phyloP scores from a whole-genome alignment of 176 grass and related monocot species.

The Oryza glaberrima region DNA sequence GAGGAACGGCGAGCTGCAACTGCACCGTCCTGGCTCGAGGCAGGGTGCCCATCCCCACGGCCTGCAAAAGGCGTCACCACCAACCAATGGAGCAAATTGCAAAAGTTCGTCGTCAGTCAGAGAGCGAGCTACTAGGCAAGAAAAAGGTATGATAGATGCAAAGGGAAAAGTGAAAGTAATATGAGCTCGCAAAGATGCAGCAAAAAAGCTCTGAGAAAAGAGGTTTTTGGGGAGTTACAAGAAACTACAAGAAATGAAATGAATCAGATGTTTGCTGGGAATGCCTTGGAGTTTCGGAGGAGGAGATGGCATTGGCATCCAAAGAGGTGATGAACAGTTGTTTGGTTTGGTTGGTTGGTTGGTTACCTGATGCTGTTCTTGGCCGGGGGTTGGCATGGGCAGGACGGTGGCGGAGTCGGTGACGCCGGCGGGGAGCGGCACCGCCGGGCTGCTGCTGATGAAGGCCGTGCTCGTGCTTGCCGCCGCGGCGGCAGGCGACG shows the following conservation, averaged over 20 bases:
- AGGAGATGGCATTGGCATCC: neutral
- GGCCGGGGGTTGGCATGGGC: constrained; percentile 59
- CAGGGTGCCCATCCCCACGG: constrained; percentile 45
- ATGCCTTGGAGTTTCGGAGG: neutral
- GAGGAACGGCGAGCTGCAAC: constrained; percentile 15
- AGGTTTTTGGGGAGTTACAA: neutral
- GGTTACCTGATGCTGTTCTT: constrained; percentile 50
- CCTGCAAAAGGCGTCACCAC: constrained; percentile 44
- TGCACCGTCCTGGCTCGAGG: constrained; percentile 17
- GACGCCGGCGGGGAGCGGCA: constrained; percentile 75
- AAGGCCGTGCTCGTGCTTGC: constrained; percentile 54
- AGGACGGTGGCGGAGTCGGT: constrained; percentile 80
- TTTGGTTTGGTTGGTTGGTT: too few species aligned
- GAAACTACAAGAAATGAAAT: neutral
- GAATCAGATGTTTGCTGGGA: neutral
- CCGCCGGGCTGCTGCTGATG: constrained; percentile 85
- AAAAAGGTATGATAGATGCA: constrained; percentile 2
- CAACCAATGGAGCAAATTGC: neutral
- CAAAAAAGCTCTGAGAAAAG: constrained; percentile 5
- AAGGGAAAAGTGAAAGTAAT: constrained; percentile 22
- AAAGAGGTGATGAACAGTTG: neutral
- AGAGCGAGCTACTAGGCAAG: neutral
- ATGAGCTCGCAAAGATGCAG: constrained; percentile 28
- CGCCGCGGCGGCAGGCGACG: constrained; percentile 40
- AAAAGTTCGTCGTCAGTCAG: constrained; percentile 36